phyloP scores from a whole-genome alignment of 2,329 filamentous ascomycete species.

The Sarocladiaceae sp. region DNA sequence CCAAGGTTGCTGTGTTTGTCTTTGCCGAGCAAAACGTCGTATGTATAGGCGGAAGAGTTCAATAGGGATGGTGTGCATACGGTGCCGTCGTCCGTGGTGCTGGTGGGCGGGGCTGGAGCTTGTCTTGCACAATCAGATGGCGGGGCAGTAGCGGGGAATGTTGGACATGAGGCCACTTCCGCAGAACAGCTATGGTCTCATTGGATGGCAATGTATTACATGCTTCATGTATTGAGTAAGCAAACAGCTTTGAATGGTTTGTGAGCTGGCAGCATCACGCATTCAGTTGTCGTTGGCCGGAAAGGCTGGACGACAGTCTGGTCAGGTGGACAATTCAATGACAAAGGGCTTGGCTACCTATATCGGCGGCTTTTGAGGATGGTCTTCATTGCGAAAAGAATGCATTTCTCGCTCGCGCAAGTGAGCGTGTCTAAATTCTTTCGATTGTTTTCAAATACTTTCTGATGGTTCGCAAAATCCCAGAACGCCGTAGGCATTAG shows the following conservation, averaged over 20 bases:
- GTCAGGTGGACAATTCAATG: no score
- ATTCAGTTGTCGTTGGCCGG: no score
- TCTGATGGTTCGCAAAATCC: not conserved
- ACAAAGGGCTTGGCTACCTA: no score
- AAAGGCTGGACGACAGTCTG: no score
- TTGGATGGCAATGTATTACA: not conserved
- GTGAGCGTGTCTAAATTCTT: not conserved
- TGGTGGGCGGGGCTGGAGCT: slow-evolving; percentile 3
- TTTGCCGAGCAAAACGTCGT: no score
- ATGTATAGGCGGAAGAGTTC: not conserved
- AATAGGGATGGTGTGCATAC: not conserved
- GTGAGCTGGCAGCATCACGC: no score
- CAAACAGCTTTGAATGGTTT: not conserved
- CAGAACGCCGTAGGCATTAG: no score
- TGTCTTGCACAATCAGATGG: slow-evolving; percentile 6
- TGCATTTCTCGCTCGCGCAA: not conserved
- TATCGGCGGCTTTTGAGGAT: no score
- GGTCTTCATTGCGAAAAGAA: no score
- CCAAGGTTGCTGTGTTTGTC: no score
- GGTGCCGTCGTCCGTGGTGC: no score
- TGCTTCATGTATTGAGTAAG: not conserved
- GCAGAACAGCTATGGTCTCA: not conserved
- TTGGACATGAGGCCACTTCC: slow-evolving; percentile 1
- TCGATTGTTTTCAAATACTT: not conserved
- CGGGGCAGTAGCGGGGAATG: slow-evolving; percentile 1